Evolutionary conservation across 192 early-diverging fungal genomes (phyloP).

Genomic region (Podochytrium sp.): DNA sequence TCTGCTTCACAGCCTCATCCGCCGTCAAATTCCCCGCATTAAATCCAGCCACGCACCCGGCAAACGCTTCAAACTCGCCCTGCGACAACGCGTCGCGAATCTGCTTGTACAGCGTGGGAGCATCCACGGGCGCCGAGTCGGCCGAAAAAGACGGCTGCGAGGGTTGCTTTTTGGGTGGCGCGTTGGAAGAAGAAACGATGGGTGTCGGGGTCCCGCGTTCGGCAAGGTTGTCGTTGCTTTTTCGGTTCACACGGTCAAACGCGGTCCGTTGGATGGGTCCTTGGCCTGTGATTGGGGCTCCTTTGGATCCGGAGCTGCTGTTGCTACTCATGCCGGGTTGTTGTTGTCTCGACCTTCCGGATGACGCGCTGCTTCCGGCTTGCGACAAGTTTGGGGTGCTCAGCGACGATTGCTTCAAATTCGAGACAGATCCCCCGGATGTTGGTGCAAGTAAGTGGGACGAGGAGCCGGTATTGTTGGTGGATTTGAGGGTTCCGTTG

Average conservation of each 20-base stretch:
- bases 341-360: constrained; percentile 13
- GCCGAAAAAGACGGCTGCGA: background rate
- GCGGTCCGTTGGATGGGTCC: too few relatives aligned
- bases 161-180: background rate
- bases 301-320: constrained; percentile 1
- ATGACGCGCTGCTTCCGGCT: background rate
- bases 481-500: too few relatives aligned
- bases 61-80: constrained; percentile 53
- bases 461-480: too few relatives aligned
- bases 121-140: constrained; percentile 19
- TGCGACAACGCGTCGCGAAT: constrained; percentile 44
- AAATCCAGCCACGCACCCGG: constrained; percentile 48
- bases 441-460: background rate
- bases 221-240: background rate
- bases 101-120: constrained; percentile 49
- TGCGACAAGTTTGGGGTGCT: constrained; percentile 14
- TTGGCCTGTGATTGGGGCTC: background rate
- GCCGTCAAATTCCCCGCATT: constrained; percentile 44
- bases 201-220: background rate
- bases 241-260: constrained; percentile 9
- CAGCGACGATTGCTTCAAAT: background rate
- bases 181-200: background rate
- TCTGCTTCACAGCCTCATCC: constrained; percentile 43
- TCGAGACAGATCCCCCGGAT: too few relatives aligned
- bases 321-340: background rate